Evolutionary conservation across 208 protist genomes (phyloP), one percentile per base, ranked within the genome.

Genomic region (Endotrypanum monterogeii): DNA sequence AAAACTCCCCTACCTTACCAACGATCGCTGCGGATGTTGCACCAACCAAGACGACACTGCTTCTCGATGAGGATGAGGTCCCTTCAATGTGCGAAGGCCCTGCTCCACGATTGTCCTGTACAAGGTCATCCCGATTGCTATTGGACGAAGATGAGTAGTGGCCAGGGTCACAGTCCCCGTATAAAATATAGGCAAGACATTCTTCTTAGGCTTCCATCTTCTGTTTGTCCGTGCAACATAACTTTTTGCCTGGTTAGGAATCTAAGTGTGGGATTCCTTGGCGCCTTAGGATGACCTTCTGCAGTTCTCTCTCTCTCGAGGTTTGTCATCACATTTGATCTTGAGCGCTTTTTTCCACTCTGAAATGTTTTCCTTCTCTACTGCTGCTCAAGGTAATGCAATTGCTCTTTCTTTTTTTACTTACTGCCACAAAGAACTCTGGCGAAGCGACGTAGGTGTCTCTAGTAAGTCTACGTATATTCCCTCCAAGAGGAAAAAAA

Each of bases 11-110:
- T 39, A 32, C 14, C 8, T 8, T 18, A 32, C 20, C 20, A 5
- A 1, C 16, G 20, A 30, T 2, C 14, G 46, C 16, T 16, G 25
- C 66, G 30, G 46, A 44, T n/a, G 1, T 30, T 4, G 55, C 18
- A 18, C 66, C 57, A 1, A 23, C n/a, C 18, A 32, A 57, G 35
- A 46, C 39, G 16, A 65, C 28, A 35, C 23, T 81, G 12, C 70
- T 81, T 23, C 71, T 81, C 5, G 77, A 81, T 48, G 77, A 76
- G 12, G 68, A 72, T 55, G 71, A 76, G 9, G 25, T 39, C 7
- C 14, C 32, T 44, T 48, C 48, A 39, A 1, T 12, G 7, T 7
- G 0, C 25, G 39, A 23, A 32, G 3, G 6, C 20, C 69, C 39
- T 12, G 2, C 4, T 12, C 32, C 30, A 14, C 23, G 9, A 12